Conservation (phyloP, 192 early-diverging fungal species). For the Rhizophlyctis rosea region DNA sequence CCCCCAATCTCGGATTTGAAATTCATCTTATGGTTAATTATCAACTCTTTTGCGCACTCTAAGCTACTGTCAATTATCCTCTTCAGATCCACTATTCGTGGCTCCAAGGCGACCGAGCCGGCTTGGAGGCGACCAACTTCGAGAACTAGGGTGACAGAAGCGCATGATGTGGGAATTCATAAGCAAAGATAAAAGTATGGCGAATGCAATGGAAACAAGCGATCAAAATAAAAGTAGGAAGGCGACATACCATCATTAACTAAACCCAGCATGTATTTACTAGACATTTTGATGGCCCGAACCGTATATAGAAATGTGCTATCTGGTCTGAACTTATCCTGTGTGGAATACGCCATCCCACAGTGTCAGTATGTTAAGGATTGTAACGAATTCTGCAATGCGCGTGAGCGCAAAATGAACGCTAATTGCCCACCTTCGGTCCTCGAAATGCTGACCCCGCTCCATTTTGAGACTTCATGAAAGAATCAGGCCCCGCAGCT, state of each 20-base stretch:
- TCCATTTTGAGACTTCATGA: too few relatives aligned
- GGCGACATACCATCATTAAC: neutral
- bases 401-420: neutral
- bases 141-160: neutral
- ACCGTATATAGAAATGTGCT: neutral
- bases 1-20: neutral
- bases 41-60: neutral
- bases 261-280: neutral
- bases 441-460: too few relatives aligned
- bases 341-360: too few relatives aligned
- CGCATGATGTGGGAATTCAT: too few relatives aligned
- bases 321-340: too few relatives aligned
- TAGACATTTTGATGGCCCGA: neutral
- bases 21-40: neutral
- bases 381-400: neutral
- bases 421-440: neutral
- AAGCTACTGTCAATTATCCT: neutral
- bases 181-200: neutral
- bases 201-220: neutral
- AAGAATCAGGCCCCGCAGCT: neutral
- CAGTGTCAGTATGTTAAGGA: neutral
- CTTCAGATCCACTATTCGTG: neutral
- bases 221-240: neutral
- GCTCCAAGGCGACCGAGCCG: neutral
- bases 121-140: neutral